These are phyloP conservation scores for Populus nigra DNA, from an alignment of 345 rosid species.

Conservation along the genomic window DNA sequence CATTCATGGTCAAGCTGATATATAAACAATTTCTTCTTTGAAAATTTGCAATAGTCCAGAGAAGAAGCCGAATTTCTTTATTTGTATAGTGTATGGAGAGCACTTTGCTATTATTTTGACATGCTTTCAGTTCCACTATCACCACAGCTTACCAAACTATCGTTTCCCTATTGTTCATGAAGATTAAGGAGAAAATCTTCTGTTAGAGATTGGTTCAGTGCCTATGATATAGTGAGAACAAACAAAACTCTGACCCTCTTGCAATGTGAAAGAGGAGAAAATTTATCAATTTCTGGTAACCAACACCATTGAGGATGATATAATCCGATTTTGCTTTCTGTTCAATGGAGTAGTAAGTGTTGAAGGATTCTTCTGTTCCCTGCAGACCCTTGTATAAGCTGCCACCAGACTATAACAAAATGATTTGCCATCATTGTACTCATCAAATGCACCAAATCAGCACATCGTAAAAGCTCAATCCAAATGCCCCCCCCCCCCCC, in stretches of 20 bases:
- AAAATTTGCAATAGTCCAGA: not conserved
- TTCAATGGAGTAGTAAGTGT: not conserved
- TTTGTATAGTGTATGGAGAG: not conserved
- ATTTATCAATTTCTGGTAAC: not conserved
- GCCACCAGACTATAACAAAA: not conserved
- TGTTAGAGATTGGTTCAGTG: not conserved
- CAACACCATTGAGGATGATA: not conserved
- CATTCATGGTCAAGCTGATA: not conserved
- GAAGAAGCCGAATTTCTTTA: not conserved
- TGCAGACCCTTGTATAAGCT: not conserved
- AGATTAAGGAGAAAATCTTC: not conserved
- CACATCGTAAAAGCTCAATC: not conserved
- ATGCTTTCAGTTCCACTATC: not conserved
- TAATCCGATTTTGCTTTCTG: not conserved
- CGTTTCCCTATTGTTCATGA: not conserved
- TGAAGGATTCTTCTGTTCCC: not conserved
- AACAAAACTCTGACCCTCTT: not conserved
- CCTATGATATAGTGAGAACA: not conserved
- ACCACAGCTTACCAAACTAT: not conserved
- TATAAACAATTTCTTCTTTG: not conserved
- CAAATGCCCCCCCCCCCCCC: not conserved
- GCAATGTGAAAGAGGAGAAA: not conserved
- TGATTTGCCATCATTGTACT: not conserved
- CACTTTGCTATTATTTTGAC: not conserved
- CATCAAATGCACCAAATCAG: not conserved